Percentiles rank a stretch among this genome's conserved stretches.
Evolutionary conservation across 2,329 filamentous ascomycete species (phyloP).

Genomic region (Microsporum canis): DNA sequence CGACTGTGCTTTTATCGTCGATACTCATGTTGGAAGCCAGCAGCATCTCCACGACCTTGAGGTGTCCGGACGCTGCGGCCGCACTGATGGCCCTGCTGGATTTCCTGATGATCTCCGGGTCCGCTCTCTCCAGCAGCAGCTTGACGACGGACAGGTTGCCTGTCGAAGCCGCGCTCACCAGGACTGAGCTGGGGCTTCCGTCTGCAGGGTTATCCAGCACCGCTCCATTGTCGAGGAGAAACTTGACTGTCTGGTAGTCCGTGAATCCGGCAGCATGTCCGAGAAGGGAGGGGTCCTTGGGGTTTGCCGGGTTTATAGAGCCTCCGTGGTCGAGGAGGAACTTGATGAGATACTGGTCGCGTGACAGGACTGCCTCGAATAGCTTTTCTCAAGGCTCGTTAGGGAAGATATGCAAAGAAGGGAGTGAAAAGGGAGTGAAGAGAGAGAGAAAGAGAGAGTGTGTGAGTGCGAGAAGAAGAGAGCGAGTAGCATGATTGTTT

Average conservation of each 20-base stretch:
- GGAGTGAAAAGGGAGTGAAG: background rate
- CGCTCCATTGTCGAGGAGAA: background rate
- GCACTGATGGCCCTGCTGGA: background rate
- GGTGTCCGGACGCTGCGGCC: background rate
- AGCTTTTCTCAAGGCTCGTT: background rate
- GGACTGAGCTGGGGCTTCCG: background rate
- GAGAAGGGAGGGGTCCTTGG: background rate
- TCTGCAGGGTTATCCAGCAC: background rate
- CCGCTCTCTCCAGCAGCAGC: background rate
- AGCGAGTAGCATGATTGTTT: background rate
- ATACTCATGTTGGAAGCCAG: background rate
- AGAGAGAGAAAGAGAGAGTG: background rate
- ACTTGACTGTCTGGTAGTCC: constrained; percentile 4
- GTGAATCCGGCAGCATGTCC: constrained; percentile 3
- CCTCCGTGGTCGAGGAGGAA: constrained; percentile 5
- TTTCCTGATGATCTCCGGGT: background rate
- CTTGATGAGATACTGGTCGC: constrained; percentile 2
- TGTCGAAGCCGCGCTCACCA: background rate
- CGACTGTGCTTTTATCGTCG: background rate
- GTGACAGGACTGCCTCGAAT: constrained; percentile 2
- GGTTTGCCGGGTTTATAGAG: background rate
- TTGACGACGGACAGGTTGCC: background rate
- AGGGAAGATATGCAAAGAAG: background rate
- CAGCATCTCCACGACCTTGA: background rate
- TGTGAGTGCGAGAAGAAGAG: no score